Evolutionary conservation across 495 filamentous ascomycete species (phyloP), one percentile per base, ranked within the genome.

Genomic region (Corynascus novoguineensis): DNA sequence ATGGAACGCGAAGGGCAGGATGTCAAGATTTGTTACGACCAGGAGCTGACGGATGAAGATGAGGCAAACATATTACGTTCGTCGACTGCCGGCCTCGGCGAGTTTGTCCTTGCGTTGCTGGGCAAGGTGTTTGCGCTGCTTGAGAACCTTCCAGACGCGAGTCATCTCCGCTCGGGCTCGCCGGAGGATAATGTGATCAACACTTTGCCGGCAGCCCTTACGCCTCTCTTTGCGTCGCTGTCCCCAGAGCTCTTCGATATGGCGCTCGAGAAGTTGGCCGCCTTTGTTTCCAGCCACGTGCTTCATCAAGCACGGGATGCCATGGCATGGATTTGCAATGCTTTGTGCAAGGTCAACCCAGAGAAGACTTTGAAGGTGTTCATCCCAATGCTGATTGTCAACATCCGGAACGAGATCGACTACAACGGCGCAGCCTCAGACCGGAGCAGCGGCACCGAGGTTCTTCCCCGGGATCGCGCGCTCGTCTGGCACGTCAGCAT

Each of bases 131-230:
- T 99, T 70, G 95, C 90, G 1, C 78, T 99, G 9, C 68, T 99
- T 29, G 92, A 97, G 66, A 99, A 99, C 61, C 78, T 99, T 10
- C 93, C 93, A 7, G 93, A 99, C 72, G 83, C 89, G 8, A 84
- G 89, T 44, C 79, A 90, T 37, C 82, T 96, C 29, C 84, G 91
- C 54, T 91, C 88, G 35, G 89, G 90, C 11, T 93, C 91, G 1
- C 92, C 93, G 1, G 93, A 99, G 71, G 93, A 99, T 63, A 95
- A 92, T 58, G 90, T 97, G 21, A 90, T 96, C 69, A 99, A 97
- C 70, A 96, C 91, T 0, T 75, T 99, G 40, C 93, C 93, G 21
- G 90, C 92, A 1, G 88, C 92, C 5, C 86, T 99, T 53, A 92
- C 88, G 46, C 93, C 93, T 1, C 75, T 99, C 17, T 86, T 99